A percentile compares a stretch with the other conserved stretches of the same genome.
Conservation (phyloP, 306 rosid species). For the Chamaecrista fasciculata region DNA sequence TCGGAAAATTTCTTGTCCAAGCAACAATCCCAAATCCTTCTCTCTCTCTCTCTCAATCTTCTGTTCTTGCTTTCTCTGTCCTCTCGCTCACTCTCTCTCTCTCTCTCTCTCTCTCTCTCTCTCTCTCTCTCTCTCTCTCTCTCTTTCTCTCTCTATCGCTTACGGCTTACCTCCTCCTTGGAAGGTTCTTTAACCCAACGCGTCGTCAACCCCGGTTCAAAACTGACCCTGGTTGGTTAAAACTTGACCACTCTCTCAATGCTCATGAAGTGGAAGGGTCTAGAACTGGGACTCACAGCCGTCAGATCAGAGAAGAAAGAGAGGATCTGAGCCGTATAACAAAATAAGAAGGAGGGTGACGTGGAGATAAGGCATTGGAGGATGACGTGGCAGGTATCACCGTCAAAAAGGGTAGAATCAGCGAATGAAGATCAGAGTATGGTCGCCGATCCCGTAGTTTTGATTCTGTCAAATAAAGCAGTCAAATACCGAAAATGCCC, state of each 20-base stretch:
- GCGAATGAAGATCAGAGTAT: conserved; percentile 25
- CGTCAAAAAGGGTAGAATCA: conserved; percentile 4
- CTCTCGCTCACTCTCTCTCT: conserved; percentile 11
- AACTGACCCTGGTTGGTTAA: conserved; percentile 48
- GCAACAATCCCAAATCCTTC: conserved; percentile 24
- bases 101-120: not conserved
- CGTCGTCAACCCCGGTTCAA: conserved; percentile 34
- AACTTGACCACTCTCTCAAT: conserved; percentile 30
- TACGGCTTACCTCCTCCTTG: not conserved
- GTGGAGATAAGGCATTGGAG: conserved; percentile 62
- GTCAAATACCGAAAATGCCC: not conserved
- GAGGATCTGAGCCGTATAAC: conserved; percentile 38
- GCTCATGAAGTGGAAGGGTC: conserved; percentile 52
- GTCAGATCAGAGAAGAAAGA: conserved; percentile 20
- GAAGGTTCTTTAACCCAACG: conserved; percentile 54
- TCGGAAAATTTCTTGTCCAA: conserved; percentile 34
- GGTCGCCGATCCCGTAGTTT: conserved; percentile 23
- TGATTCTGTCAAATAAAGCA: not conserved
- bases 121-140: not conserved
- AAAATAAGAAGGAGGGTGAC: conserved; percentile 25
- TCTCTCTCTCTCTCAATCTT: not conserved
- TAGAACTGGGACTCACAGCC: conserved; percentile 47
- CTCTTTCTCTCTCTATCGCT: conserved; percentile 16
- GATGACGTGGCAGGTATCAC: conserved; percentile 39
- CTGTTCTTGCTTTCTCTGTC: conserved; percentile 8